Conservation (phyloP, 2,329 filamentous ascomycete genomes). For the Phialocephala subalpina region DNA sequence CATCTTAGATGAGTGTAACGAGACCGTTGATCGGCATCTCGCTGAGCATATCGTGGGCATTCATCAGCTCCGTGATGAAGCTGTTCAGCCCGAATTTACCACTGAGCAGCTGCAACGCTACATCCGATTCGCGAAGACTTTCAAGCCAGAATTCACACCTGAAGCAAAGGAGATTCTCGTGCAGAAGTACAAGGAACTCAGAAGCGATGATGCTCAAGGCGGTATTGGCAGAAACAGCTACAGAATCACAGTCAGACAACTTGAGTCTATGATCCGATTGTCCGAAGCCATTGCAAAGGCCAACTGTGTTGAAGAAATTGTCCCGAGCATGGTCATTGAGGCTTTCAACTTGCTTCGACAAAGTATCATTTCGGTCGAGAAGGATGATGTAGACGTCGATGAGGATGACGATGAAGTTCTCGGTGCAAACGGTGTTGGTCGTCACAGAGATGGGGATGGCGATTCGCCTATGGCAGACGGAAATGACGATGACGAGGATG, state of each 20-base stretch:
- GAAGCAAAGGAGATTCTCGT: slow-evolving; percentile 88
- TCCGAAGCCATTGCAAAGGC: slow-evolving; percentile 98
- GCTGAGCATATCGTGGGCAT: slow-evolving; percentile 95
- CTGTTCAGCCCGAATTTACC: slow-evolving; percentile 90
- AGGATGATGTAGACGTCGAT: slow-evolving; percentile 95
- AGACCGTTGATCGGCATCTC: slow-evolving; percentile 86
- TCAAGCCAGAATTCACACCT: slow-evolving; percentile 89
- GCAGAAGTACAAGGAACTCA: slow-evolving; percentile 92
- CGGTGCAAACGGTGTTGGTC: slow-evolving; percentile 53
- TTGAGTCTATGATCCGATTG: slow-evolving; percentile 94
- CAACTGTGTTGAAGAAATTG: slow-evolving; percentile 93
- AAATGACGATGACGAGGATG: slow-evolving; percentile 56
- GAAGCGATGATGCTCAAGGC: slow-evolving; percentile 91
- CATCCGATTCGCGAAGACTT: slow-evolving; percentile 94
- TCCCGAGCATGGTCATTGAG: slow-evolving; percentile 85
- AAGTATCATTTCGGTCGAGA: slow-evolving; percentile 97
- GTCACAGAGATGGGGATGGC: slow-evolving; percentile 52
- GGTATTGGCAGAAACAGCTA: slow-evolving; percentile 95
- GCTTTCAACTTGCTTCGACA: slow-evolving; percentile 91
- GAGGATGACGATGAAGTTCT: slow-evolving; percentile 72
- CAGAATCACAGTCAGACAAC: slow-evolving; percentile 94
- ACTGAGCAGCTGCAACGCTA: slow-evolving; percentile 97
- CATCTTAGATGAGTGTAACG: slow-evolving; percentile 95
- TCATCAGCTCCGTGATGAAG: slow-evolving; percentile 91
- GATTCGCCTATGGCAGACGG: slow-evolving; percentile 60